Percentiles rank a stretch among this genome's conserved stretches.
Evolutionary conservation across 306 rosid species (phyloP).

Genomic region (Cucumis sativus): DNA sequence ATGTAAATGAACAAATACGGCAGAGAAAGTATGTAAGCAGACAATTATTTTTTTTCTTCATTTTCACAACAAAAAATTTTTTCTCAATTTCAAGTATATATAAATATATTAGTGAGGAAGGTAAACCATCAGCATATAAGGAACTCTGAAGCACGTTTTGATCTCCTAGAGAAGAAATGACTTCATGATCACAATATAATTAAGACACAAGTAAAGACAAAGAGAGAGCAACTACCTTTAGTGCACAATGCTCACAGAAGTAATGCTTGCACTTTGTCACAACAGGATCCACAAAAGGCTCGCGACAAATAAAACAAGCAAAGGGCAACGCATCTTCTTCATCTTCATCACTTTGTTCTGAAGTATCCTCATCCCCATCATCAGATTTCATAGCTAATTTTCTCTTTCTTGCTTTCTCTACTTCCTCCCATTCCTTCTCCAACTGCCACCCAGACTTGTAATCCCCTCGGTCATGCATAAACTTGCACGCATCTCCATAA

Average conservation of each 20-base stretch:
- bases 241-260: slow-evolving; percentile 80
- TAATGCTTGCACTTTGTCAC: slow-evolving; percentile 72
- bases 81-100: background rate
- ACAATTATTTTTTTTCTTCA: background rate
- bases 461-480: slow-evolving; percentile 95
- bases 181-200: background rate
- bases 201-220: background rate
- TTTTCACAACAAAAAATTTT: background rate
- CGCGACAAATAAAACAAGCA: slow-evolving; percentile 68
- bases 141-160: background rate
- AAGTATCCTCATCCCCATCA: slow-evolving; percentile 29
- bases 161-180: background rate
- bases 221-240: slow-evolving; percentile 37
- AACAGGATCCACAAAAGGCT: slow-evolving; percentile 77
- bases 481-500: slow-evolving; percentile 72
- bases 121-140: background rate
- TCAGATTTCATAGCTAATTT: slow-evolving; percentile 45
- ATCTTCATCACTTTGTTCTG: slow-evolving; percentile 15
- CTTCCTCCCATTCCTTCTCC: slow-evolving; percentile 94
- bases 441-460: slow-evolving; percentile 87
- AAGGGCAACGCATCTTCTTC: slow-evolving; percentile 55
- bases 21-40: background rate
- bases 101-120: background rate
- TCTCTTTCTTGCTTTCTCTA: slow-evolving; percentile 70
- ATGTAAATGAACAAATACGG: background rate